Conservation (phyloP, 495 filamentous ascomycete species). For the Annulohypoxylon maeteangense region DNA sequence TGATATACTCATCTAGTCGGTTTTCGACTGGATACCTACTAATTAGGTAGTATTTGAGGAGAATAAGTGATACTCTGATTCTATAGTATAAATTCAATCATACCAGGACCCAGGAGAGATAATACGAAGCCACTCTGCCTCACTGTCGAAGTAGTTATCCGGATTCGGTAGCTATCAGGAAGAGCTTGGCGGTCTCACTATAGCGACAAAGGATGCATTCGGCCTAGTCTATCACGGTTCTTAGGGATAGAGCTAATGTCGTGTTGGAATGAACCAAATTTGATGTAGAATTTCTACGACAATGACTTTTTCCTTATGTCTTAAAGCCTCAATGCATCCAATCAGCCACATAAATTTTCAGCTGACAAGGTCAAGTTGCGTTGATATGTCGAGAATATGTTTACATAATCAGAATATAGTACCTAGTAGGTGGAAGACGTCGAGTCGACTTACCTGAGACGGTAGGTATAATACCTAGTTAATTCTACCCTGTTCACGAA, state of each 20-base stretch:
- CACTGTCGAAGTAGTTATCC: constrained; percentile 4
- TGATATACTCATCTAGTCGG: not conserved
- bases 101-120: not conserved
- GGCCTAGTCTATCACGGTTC: constrained; percentile 3
- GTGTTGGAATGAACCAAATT: constrained; percentile 19
- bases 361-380: not conserved
- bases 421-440: too few species aligned
- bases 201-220: constrained; percentile 22
- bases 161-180: constrained; percentile 32
- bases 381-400: not conserved
- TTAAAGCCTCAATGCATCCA: not conserved
- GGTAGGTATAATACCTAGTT: not conserved
- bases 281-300: constrained; percentile 15
- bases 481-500: not conserved
- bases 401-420: not conserved
- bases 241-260: not conserved
- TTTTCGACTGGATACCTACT: not conserved
- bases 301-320: not conserved
- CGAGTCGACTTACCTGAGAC: not conserved
- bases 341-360: not conserved
- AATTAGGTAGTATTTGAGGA: not conserved
- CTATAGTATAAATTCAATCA: not conserved
- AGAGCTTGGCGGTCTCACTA: constrained; percentile 15
- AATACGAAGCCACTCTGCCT: not conserved
- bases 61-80: not conserved